Base-by-base conservation (phyloP, 1,284 basidiomycete genomes). In the Trametes polyzona region DNA sequence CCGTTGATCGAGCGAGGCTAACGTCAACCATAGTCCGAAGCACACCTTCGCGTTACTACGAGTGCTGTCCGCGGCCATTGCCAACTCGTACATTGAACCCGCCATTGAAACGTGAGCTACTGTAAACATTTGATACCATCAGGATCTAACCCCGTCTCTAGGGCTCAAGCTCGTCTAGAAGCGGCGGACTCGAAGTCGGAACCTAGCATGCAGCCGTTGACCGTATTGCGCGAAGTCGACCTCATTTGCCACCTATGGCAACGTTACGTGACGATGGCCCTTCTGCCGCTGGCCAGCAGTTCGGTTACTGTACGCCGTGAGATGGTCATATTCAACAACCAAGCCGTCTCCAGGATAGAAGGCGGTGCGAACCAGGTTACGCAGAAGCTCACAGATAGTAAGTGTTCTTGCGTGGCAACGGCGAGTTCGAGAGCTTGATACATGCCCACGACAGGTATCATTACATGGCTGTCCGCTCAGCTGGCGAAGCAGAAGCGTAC, bases 231-330 rank as follows among this genome's bases (percentile, higher is more conserved):
- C 61, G 80, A 83, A 1, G 86, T 91, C n/a, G 95, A 97, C 72
- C 83, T 97, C 49, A 89, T 97, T 57, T 93, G 92, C 67, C 92
- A 97, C 69, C 82, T 99, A 3, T 98, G 96, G 96, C 97, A 99
- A 72, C 92, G 95, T 71, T 99, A 99, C 73, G 86, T 95, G 64
- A 90, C 90, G 43, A 93, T 93, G 16, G 96, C 96, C 0, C 75
- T 99, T 7, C 79, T 98, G 10, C 96, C 97, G 0, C 81, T 99
- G 4, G 90, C 95, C 0, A 88, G 87, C 55, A 86, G 87, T 7
- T 92, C 92, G 0, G 92, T 96, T 1, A 95, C 94, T 0, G 83
- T 91, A 32, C 84, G 97, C 39, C 84, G 96, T 26, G 97, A 99
- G 73, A 96, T 98, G 92, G 83, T 86, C 17, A 87, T 93, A 19